Percentiles rank a stretch among this genome's conserved stretches.
Evolutionary conservation across 371 early-diverging fungal genomes (phyloP).

Genomic region (Mucor velutinosus): DNA sequence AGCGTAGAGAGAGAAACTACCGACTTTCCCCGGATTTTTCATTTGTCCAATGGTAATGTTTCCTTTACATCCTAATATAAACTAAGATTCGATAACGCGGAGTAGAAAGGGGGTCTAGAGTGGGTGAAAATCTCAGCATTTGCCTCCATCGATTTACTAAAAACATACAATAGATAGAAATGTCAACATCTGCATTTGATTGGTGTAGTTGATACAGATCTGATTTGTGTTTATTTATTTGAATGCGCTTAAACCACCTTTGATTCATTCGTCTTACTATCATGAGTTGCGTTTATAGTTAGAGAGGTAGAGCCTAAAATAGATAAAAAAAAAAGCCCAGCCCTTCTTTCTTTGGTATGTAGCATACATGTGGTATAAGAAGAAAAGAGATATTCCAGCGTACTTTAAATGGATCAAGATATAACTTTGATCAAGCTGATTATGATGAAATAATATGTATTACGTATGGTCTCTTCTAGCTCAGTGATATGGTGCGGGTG

Average conservation of each 20-base stretch:
- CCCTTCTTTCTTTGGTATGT: neutral
- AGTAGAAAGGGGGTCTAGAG: neutral
- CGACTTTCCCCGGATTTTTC: constrained; percentile 11
- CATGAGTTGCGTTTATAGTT: neutral
- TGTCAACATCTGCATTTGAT: neutral
- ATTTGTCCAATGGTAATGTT: neutral
- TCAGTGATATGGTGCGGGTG: neutral
- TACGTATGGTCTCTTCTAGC: neutral
- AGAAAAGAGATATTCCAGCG: neutral
- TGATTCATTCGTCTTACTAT: neutral
- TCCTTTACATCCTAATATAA: constrained; percentile 2
- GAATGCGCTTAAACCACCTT: constrained; percentile 7
- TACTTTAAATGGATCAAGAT: neutral
- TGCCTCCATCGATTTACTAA: neutral
- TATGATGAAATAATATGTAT: neutral
- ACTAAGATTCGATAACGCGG: neutral
- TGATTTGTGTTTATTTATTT: neutral
- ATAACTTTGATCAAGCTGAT: neutral
- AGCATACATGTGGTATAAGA: neutral
- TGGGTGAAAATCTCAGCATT: neutral
- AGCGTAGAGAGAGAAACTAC: neutral
- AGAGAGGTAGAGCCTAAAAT: neutral
- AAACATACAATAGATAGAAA: neutral
- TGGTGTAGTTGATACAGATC: neutral
- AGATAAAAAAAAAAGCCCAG: neutral